A percentile compares a stretch with the other conserved stretches of the same genome.
Conservation (phyloP, 1,139 yeast species). For the Geotrichum carabidarum region DNA sequence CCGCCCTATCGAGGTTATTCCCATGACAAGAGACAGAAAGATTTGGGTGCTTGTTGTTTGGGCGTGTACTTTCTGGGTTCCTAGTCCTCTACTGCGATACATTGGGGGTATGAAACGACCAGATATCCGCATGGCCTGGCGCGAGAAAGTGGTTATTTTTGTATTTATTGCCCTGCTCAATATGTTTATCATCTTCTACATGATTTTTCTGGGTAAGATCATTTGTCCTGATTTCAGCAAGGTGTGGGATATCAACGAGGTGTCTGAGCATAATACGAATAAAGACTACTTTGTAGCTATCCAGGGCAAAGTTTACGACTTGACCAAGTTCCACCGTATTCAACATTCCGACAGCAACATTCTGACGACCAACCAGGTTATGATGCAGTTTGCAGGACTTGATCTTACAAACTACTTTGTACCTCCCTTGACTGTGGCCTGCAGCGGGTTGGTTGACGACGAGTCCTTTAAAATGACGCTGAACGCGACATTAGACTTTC, state of each 20-base stretch:
- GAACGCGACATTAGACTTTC: conserved; percentile 34
- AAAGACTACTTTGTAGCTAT: conserved; percentile 39
- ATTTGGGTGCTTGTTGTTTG: conserved; percentile 40
- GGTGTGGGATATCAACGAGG: conserved; percentile 40
- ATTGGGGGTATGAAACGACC: conserved; percentile 36
- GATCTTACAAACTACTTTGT: conserved; percentile 40
- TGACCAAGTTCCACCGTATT: conserved; percentile 34
- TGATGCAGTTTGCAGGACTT: conserved; percentile 40
- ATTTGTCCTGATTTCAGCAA: conserved; percentile 42
- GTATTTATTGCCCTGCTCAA: conserved; percentile 40
- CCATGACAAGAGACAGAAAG: conserved; percentile 34
- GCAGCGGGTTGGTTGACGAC: conserved; percentile 39
- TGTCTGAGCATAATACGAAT: conserved; percentile 37
- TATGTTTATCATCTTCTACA: conserved; percentile 39
- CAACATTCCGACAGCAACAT: conserved; percentile 41
- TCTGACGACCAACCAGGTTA: conserved; percentile 30
- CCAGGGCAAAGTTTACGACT: conserved; percentile 41
- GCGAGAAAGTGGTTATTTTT: conserved; percentile 40
- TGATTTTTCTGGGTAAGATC: conserved; percentile 39
- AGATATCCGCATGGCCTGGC: conserved; percentile 42
- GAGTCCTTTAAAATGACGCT: conserved; percentile 29
- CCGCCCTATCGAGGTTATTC: conserved; percentile 28
- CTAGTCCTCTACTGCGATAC: conserved; percentile 34
- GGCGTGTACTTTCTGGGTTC: conserved; percentile 40
- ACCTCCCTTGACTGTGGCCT: conserved; percentile 40